A percentile compares a stretch with the other conserved stretches of the same genome.
Conservation (phyloP, 2,329 filamentous ascomycete genomes). For the Sphaerulina populicola region DNA sequence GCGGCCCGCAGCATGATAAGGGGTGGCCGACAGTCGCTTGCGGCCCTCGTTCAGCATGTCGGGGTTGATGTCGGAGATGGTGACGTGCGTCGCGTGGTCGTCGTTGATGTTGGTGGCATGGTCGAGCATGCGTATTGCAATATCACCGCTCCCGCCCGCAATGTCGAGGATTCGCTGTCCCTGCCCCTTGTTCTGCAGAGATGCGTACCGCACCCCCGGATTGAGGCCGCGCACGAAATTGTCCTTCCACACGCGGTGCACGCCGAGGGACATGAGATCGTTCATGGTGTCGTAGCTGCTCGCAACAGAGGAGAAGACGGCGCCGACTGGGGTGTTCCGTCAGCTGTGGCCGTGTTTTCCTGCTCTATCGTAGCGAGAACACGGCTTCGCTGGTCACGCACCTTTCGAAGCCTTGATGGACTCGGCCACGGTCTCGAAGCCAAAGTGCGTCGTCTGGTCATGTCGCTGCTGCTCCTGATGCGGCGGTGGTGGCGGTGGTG, state of each 20-base stretch:
- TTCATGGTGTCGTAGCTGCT: conserved; percentile 97
- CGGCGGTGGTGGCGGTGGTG: conserved; percentile 30
- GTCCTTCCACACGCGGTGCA: conserved; percentile 95
- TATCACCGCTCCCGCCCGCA: conserved; percentile 93
- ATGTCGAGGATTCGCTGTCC: conserved; percentile 82
- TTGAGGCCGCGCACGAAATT: conserved; percentile 89
- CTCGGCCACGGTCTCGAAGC: conserved; percentile 76
- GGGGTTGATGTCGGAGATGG: conserved; percentile 91
- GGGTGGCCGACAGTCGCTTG: conserved; percentile 61
- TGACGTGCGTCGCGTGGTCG: conserved; percentile 74
- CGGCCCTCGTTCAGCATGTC: conserved; percentile 86
- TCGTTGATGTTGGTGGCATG: conserved; percentile 73
- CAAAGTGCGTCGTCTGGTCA: conserved; percentile 73
- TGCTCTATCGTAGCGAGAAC: neutral
- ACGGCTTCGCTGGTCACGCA: conserved; percentile 24
- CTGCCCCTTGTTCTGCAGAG: conserved; percentile 29
- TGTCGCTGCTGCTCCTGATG: conserved; percentile 29
- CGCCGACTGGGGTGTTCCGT: conserved; percentile 52
- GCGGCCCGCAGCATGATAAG: conserved; percentile 48
- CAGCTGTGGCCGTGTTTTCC: conserved; percentile 1
- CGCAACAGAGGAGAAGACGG: conserved; percentile 91
- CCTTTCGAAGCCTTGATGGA: conserved; percentile 64
- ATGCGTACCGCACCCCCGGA: conserved; percentile 55
- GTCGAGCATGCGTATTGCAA: conserved; percentile 91
- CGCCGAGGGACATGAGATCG: conserved; percentile 95